A percentile compares a stretch with the other conserved stretches of the same genome.
These are phyloP conservation scores for Arthroderma sp. DNA, from an alignment of 2,329 filamentous ascomycete genomes.

Conservation along the genomic window DNA sequence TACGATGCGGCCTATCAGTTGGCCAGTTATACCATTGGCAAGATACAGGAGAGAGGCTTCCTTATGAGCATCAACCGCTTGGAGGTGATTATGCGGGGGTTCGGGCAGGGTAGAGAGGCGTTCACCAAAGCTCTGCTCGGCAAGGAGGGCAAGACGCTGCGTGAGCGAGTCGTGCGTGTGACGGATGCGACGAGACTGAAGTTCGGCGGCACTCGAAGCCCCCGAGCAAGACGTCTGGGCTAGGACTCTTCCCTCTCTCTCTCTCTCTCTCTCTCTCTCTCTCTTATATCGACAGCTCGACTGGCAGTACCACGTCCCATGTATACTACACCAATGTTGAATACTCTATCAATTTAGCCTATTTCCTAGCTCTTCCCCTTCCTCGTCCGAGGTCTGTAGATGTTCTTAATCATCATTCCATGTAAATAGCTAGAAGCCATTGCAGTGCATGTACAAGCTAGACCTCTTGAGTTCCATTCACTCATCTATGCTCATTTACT, in stretches of 20 bases:
- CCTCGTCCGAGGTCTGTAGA: too few relatives aligned
- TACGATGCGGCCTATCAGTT: slow-evolving; percentile 93
- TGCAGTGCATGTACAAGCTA: too few relatives aligned
- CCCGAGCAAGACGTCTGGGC: slow-evolving; percentile 68
- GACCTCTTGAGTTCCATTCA: too few relatives aligned
- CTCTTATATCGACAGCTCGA: neutral
- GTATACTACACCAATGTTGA: neutral
- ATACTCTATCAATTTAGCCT: neutral
- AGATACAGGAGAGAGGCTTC: slow-evolving; percentile 71
- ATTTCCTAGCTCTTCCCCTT: too few relatives aligned
- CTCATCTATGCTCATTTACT: too few relatives aligned
- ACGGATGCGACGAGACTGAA: slow-evolving; percentile 82
- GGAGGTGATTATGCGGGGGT: slow-evolving; percentile 74
- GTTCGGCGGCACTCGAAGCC: slow-evolving; percentile 86
- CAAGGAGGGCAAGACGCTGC: slow-evolving; percentile 64
- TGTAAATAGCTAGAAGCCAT: too few relatives aligned
- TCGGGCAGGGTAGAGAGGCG: slow-evolving; percentile 76
- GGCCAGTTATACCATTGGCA: slow-evolving; percentile 67
- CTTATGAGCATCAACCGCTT: slow-evolving; percentile 61
- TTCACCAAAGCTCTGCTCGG: slow-evolving; percentile 81
- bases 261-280: slow-evolving; percentile 4
- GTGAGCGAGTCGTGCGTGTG: slow-evolving; percentile 64
- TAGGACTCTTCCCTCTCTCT: slow-evolving; percentile 22
- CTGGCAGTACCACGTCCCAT: neutral
- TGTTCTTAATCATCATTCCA: too few relatives aligned